Evolutionary conservation across 108 stramenopile species (phyloP).

Genomic region (Cafeteria roenbergensis): DNA sequence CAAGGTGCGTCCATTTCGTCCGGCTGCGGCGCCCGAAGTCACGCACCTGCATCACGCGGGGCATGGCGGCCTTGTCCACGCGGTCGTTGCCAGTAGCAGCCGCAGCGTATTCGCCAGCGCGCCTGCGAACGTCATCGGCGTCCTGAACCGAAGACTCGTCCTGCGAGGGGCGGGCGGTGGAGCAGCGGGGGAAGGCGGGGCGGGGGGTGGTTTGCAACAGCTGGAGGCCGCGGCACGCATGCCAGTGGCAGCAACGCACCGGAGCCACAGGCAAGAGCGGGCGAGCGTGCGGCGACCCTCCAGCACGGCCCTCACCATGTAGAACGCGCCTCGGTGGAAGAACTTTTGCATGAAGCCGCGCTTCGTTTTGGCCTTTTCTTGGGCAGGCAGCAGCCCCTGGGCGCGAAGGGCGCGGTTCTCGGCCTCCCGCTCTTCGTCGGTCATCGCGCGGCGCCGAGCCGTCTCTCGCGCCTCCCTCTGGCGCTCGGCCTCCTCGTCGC

Average conservation of each 20-base stretch:
- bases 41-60: constrained; percentile 77
- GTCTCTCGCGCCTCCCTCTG: constrained; percentile 48
- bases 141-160: constrained; percentile 62
- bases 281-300: too few species aligned
- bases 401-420: constrained; percentile 55
- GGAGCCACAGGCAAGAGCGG: too few species aligned
- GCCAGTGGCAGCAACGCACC: too few species aligned
- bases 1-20: constrained; percentile 77
- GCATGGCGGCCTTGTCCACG: constrained; percentile 64
- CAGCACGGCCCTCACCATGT: too few species aligned
- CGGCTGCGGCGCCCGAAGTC: constrained; percentile 80
- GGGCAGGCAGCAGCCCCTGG: constrained; percentile 22
- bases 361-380: constrained; percentile 27
- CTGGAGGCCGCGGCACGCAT: too few species aligned
- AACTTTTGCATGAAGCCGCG: constrained; percentile 64
- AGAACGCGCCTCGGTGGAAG: constrained; percentile 92
- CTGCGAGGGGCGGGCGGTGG: too few species aligned
- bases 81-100: constrained; percentile 74
- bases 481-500: constrained; percentile 40
- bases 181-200: too few species aligned
- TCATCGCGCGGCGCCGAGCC: constrained; percentile 59
- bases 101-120: constrained; percentile 42
- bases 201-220: too few species aligned
- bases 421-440: constrained; percentile 66
- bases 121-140: constrained; percentile 66